Conservation (phyloP, 257 asterid genomes). For the Gentiana dahurica region DNA sequence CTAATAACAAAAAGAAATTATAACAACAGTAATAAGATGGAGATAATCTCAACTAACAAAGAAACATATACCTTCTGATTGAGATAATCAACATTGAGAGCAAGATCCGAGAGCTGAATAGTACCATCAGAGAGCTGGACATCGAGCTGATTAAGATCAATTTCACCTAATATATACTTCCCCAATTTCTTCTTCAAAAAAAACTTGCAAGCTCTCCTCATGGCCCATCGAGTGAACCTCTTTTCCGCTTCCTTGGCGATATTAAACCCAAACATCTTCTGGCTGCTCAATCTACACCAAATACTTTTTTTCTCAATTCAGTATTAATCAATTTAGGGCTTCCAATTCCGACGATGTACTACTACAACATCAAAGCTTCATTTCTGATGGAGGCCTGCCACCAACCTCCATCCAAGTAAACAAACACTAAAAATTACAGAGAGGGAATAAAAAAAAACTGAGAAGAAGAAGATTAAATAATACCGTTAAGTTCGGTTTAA, state of each 20-base stretch:
- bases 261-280: conserved; percentile 77
- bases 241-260: conserved; percentile 93
- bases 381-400: conserved; percentile 32
- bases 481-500: conserved; percentile 3
- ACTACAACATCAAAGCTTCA: not conserved
- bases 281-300: conserved; percentile 1
- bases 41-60: no score
- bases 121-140: conserved; percentile 97
- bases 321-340: not conserved
- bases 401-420: conserved; percentile 44
- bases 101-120: conserved; percentile 88
- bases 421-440: not conserved
- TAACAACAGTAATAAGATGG: not conserved
- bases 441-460: not conserved
- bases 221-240: conserved; percentile 98
- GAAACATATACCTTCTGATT: conserved; percentile 58
- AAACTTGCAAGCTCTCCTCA: conserved; percentile 76
- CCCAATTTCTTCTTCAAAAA: conserved; percentile 94
- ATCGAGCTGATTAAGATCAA: conserved; percentile 95
- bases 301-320: not conserved
- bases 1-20: not conserved
- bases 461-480: not conserved
- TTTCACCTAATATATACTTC: conserved; percentile 79
- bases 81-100: conserved; percentile 80
- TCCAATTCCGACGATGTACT: not conserved